Evolutionary conservation across 495 filamentous ascomycete species (phyloP).

Genomic region (Penicillium simplicissimum): DNA sequence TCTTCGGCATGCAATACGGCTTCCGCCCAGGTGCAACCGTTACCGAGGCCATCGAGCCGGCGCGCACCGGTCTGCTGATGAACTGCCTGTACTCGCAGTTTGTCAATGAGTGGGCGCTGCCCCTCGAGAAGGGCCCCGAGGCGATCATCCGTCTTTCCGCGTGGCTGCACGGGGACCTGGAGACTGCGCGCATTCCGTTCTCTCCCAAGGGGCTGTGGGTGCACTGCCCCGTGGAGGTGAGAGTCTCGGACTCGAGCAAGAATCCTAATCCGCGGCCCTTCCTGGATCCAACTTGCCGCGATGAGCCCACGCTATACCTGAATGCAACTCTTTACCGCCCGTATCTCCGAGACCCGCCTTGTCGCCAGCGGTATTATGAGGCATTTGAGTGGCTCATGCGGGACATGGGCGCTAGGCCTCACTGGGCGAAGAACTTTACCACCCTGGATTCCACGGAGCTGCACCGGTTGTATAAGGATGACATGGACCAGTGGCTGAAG

Average conservation of each 20-base stretch:
- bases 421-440: constrained; percentile 97
- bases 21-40: constrained; percentile 64
- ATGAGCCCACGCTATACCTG: constrained; percentile 84
- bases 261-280: constrained; percentile 61
- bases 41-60: constrained; percentile 75
- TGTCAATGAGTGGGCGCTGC: constrained; percentile 97
- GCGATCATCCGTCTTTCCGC: constrained; percentile 78
- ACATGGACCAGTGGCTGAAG: constrained; percentile 64
- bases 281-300: constrained; percentile 68
- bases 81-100: constrained; percentile 96
- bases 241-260: constrained; percentile 74
- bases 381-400: constrained; percentile 97
- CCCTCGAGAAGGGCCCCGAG: constrained; percentile 84
- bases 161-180: constrained; percentile 72
- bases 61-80: constrained; percentile 80
- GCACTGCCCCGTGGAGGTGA: constrained; percentile 91
- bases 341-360: constrained; percentile 78
- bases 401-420: constrained; percentile 83
- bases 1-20: constrained; percentile 94
- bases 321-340: constrained; percentile 96
- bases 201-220: constrained; percentile 77
- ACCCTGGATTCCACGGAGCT: constrained; percentile 50
- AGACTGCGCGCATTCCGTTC: constrained; percentile 71
- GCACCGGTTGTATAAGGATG: constrained; percentile 49
- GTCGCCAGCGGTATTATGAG: constrained; percentile 77